A percentile compares a stretch with the other conserved stretches of the same genome.
Conservation (phyloP, 495 filamentous ascomycete species). For the Hyaloscypha variabilis region DNA sequence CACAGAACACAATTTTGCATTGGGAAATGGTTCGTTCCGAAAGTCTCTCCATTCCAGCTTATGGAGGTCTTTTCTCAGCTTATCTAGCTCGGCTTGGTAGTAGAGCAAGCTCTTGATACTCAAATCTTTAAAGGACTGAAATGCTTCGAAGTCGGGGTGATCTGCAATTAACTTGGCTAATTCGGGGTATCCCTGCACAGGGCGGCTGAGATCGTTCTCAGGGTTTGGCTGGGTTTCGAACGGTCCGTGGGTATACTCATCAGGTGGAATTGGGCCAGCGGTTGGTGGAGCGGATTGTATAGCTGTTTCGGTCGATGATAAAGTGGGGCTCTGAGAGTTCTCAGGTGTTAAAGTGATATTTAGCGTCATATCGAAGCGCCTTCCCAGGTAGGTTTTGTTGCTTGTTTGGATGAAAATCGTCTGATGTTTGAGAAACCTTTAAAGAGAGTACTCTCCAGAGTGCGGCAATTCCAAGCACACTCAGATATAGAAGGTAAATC, state of each 20-base stretch:
- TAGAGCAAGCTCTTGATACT: slow-evolving; percentile 39
- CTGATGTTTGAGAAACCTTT: too few species aligned
- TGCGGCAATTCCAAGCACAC: too few species aligned
- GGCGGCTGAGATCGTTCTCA: background rate
- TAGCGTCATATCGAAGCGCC: background rate
- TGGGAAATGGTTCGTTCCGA: background rate
- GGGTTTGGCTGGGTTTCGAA: background rate
- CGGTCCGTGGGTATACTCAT: background rate
- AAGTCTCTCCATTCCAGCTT: slow-evolving; percentile 3
- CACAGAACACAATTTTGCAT: background rate
- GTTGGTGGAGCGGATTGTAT: background rate
- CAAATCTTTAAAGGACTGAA: slow-evolving; percentile 29
- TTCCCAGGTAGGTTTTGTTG: background rate
- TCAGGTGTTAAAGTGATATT: background rate
- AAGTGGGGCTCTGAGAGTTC: background rate
- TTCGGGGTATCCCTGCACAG: background rate
- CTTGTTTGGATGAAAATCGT: background rate
- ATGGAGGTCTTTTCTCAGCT: slow-evolving; percentile 8
- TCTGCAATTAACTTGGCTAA: background rate
- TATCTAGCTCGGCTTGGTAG: slow-evolving; percentile 32
- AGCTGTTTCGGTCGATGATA: background rate
- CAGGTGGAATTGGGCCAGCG: background rate
- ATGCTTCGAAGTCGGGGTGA: background rate
- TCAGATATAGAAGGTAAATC: too few species aligned
- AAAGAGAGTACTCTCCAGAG: too few species aligned